phyloP scores from a whole-genome alignment of 2,329 filamentous ascomycete genomes.

The Claviceps africana region DNA sequence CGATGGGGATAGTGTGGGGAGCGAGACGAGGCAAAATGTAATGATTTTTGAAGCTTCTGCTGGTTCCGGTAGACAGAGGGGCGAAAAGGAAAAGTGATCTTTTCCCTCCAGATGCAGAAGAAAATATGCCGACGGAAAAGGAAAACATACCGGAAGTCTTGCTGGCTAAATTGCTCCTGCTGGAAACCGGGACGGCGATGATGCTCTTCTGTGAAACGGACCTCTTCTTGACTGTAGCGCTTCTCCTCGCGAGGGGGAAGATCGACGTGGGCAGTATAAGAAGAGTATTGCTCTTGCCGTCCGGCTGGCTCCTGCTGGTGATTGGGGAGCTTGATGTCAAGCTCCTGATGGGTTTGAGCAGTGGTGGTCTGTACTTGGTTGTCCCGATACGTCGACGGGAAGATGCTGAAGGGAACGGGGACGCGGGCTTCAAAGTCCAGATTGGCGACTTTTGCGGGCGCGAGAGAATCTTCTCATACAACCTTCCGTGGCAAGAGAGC shows the following conservation, averaged over 20 bases:
- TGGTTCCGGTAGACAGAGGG: background rate
- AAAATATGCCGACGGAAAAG: conserved; percentile 5
- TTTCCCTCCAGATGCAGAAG: background rate
- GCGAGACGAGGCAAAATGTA: background rate
- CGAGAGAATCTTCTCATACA: conserved; percentile 50
- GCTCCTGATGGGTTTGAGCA: conserved; percentile 67
- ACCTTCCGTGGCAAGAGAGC: conserved; percentile 40
- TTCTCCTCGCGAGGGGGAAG: conserved; percentile 42
- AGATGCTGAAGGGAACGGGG: conserved; percentile 99
- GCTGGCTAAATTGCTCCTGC: conserved; percentile 34
- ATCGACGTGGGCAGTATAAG: conserved; percentile 47
- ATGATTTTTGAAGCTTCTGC: background rate
- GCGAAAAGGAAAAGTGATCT: background rate
- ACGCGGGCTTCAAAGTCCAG: conserved; percentile 99
- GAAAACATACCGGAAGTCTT: conserved; percentile 38
- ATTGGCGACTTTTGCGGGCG: conserved; percentile 71
- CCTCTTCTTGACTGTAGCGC: conserved; percentile 67
- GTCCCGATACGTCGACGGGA: conserved; percentile 89
- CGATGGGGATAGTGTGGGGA: background rate
- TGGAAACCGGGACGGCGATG: conserved; percentile 57
- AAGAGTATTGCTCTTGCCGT: conserved; percentile 94
- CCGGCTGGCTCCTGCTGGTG: conserved; percentile 57
- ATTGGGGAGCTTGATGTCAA: conserved; percentile 59
- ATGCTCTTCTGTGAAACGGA: conserved; percentile 65
- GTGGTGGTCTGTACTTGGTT: conserved; percentile 34